Evolutionary conservation across 1,284 basidiomycete species (phyloP), one percentile per base, ranked within the genome.

Genomic region (Phaffia rhodozyma): DNA sequence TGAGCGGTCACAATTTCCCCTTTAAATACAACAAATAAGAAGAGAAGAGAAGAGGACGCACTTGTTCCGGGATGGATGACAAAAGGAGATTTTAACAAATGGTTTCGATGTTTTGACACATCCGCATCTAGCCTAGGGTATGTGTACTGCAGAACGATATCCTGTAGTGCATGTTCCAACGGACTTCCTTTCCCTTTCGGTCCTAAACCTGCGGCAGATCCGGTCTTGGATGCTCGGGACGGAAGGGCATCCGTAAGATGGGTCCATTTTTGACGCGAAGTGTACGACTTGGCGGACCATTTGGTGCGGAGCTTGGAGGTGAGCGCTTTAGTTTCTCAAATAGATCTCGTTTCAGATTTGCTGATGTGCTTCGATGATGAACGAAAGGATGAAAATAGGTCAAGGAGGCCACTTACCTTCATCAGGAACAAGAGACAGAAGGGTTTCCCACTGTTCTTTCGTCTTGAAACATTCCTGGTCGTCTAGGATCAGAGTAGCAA

Each of bases 71-170:
- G 94, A 75, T 99, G 94, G 0, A 98, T 80, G 72, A 92, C 96
- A 76, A 99, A 98, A 0, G 96, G 96, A 30, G 91, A 86, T 76
- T 99, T 99, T 67, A 99, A 84, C 78, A 99, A 82, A 78, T 99
- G 96, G 77, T 98, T 98, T 64, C 92, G 82, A 72, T 94, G 91
- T 72, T 97, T 96, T 1, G 92, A 93, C 20, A 99, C 94, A 75
- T 98, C 94, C 6, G 90, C 86, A 75, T 99, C 94, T 67, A 99
- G 83, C 21, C 94, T 85, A 2, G 96, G 94, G 74, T 98, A 98
- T 0, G 90, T 94, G 75, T 97, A 97, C 72, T 93, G 89, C 18
- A 99, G 79, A 64, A 96, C 80, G 64, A 97, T 83, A 69, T 97
- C 94, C 72, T 96, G 86, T 73, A 88, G 75, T 0, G 84, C 83